Evolutionary conservation across 108 stramenopile species (phyloP).

Genomic region (Fragilaria radians): DNA sequence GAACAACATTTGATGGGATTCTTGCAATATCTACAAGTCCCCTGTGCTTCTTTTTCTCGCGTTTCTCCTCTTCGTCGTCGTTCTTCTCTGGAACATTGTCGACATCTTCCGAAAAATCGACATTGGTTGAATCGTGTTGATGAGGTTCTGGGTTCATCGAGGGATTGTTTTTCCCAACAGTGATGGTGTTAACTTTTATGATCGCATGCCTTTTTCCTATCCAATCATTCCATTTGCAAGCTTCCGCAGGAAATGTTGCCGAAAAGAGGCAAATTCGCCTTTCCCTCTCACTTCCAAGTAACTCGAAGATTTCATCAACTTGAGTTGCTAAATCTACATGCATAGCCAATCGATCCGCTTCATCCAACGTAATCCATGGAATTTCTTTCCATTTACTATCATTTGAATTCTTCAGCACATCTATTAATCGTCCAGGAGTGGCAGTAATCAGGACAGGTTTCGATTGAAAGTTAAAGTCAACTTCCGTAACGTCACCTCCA

Average conservation of each 20-base stretch:
- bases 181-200: conserved; percentile 28
- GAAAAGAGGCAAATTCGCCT: conserved; percentile 39
- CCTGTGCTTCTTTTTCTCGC: conserved; percentile 3
- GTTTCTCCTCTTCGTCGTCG: conserved; percentile 5
- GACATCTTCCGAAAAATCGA: background rate
- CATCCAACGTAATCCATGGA: conserved; percentile 49
- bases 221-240: conserved; percentile 24
- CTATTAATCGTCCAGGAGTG: conserved; percentile 66
- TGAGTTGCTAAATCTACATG: conserved; percentile 57
- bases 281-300: conserved; percentile 12
- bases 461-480: conserved; percentile 5
- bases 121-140: too few species aligned
- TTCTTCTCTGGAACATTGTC: background rate
- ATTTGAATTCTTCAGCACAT: conserved; percentile 28
- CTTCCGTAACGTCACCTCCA: conserved; percentile 49
- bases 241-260: conserved; percentile 46
- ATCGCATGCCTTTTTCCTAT: conserved; percentile 15
- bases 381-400: conserved; percentile 11
- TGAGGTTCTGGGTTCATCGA: too few species aligned
- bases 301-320: conserved; percentile 35
- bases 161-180: conserved; percentile 22
- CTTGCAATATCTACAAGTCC: conserved; percentile 27
- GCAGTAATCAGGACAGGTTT: conserved; percentile 41
- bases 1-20: conserved; percentile 71
- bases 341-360: conserved; percentile 68